These are phyloP conservation scores for Cladorrhinum sp. DNA, from an alignment of 2,329 filamentous ascomycete genomes.

Conservation along the genomic window DNA sequence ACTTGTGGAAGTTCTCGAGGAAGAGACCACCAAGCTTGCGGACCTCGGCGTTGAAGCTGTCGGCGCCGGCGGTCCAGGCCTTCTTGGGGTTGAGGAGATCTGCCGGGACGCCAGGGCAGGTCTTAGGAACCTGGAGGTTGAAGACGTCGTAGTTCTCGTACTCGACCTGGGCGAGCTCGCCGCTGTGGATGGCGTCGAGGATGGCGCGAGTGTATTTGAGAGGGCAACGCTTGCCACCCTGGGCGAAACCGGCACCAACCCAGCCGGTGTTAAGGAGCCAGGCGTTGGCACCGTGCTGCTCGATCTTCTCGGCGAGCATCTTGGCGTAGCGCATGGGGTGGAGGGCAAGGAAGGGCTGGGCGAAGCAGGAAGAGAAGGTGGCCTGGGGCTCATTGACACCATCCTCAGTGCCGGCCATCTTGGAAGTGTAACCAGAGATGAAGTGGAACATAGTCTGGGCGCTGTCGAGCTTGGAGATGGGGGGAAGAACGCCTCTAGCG, in stretches of 20 bases:
- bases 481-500: conserved; percentile 92
- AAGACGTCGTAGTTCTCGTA: conserved; percentile 96
- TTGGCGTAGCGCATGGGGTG: conserved; percentile 99
- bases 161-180: conserved; percentile 87
- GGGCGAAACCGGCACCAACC: conserved; percentile 87
- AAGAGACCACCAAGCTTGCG: conserved; percentile 87
- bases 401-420: conserved; percentile 99
- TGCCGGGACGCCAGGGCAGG: conserved; percentile 80
- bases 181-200: conserved; percentile 95
- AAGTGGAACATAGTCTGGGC: conserved; percentile 99
- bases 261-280: conserved; percentile 99
- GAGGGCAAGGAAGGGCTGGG: conserved; percentile 96
- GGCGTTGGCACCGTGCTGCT: conserved; percentile 89
- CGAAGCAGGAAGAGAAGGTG: conserved; percentile 99
- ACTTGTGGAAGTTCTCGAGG: conserved; percentile 97
- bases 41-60: conserved; percentile 83
- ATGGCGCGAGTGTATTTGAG: conserved; percentile 99
- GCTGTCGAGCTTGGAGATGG: conserved; percentile 93
- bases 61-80: conserved; percentile 79
- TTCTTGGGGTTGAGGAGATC: conserved; percentile 94
- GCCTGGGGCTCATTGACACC: conserved; percentile 96
- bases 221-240: conserved; percentile 93
- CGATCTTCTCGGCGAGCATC: conserved; percentile 98
- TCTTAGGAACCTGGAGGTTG: conserved; percentile 93
- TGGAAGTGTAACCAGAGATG: conserved; percentile 99